These are phyloP conservation scores for Straminergon stramineum DNA, from an alignment of 225 moss, liverwort and hornwort genomes.

Conservation along the genomic window DNA sequence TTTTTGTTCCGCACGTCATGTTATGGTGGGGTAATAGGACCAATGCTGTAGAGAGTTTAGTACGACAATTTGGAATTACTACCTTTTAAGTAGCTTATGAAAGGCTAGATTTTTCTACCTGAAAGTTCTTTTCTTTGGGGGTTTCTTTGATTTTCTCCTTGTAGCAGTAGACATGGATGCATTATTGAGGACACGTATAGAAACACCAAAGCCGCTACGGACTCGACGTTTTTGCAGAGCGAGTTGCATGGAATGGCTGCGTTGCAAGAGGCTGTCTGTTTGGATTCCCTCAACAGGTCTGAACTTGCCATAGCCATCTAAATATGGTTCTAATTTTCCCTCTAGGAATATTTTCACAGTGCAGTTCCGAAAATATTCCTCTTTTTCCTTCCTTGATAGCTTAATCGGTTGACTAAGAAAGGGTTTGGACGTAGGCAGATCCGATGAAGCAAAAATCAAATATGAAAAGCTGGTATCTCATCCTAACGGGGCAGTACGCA, in stretches of 20 bases:
- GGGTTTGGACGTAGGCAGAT: constrained; percentile 49
- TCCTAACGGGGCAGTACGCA: constrained; percentile 54
- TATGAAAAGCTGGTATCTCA: constrained; percentile 86
- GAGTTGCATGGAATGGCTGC: constrained; percentile 71
- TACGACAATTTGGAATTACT: not conserved
- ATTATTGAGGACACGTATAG: not conserved
- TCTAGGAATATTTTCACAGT: not conserved
- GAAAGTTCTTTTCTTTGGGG: not conserved
- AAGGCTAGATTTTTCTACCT: not conserved
- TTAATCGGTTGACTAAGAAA: constrained; percentile 5
- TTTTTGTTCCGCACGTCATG: not conserved
- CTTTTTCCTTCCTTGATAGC: not conserved
- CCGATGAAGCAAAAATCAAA: constrained; percentile 61
- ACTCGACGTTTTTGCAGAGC: constrained; percentile 46
- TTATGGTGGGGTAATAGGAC: not conserved
- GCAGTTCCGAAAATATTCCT: not conserved
- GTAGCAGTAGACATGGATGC: not conserved
- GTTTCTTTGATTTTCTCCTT: not conserved
- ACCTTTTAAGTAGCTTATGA: not conserved
- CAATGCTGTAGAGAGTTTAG: not conserved
- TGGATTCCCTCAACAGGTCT: constrained; percentile 84
- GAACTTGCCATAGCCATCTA: not conserved
- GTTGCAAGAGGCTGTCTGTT: constrained; percentile 71
- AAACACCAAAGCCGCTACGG: not conserved
- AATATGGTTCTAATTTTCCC: not conserved